Evolutionary conservation across 2,329 filamentous ascomycete genomes (phyloP).

Genomic region (Colletotrichum magnum): DNA sequence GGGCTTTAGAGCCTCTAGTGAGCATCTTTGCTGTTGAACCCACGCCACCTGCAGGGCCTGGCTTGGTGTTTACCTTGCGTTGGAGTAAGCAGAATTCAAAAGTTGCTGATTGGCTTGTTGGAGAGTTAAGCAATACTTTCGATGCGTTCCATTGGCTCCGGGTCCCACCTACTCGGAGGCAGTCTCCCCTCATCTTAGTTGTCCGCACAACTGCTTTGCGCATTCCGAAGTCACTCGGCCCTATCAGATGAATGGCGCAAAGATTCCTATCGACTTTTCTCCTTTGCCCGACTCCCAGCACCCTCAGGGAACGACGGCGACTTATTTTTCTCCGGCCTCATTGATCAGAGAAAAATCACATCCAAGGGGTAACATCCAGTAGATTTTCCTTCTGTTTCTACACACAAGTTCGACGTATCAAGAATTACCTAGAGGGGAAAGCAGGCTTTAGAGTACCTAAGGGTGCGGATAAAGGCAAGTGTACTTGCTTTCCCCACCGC

Average conservation of each 20-base stretch:
- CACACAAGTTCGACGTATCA: too few relatives aligned
- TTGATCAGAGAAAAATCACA: too few relatives aligned
- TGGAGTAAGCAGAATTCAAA: slow-evolving; percentile 30
- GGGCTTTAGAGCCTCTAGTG: neutral
- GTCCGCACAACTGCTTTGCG: neutral
- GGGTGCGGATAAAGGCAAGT: too few relatives aligned
- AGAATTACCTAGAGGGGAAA: too few relatives aligned
- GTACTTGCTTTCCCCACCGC: too few relatives aligned
- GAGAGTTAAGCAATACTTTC: neutral
- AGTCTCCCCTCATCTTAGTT: neutral
- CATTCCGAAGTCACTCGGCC: neutral
- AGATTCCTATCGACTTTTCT: neutral
- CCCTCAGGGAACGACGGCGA: slow-evolving; percentile 7
- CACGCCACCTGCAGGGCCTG: slow-evolving; percentile 14
- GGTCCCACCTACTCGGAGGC: neutral
- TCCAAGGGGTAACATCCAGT: too few relatives aligned
- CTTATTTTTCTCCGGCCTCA: neutral
- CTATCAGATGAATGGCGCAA: neutral
- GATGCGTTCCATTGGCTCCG: slow-evolving; percentile 21
- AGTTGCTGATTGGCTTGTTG: neutral
- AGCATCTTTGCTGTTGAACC: neutral
- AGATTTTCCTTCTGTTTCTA: too few relatives aligned
- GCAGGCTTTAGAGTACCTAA: too few relatives aligned
- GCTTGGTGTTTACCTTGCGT: slow-evolving; percentile 14
- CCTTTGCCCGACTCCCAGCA: neutral